Base-by-base conservation (phyloP, 2,329 filamentous ascomycete genomes). In the Rhynchosporium secalis region DNA sequence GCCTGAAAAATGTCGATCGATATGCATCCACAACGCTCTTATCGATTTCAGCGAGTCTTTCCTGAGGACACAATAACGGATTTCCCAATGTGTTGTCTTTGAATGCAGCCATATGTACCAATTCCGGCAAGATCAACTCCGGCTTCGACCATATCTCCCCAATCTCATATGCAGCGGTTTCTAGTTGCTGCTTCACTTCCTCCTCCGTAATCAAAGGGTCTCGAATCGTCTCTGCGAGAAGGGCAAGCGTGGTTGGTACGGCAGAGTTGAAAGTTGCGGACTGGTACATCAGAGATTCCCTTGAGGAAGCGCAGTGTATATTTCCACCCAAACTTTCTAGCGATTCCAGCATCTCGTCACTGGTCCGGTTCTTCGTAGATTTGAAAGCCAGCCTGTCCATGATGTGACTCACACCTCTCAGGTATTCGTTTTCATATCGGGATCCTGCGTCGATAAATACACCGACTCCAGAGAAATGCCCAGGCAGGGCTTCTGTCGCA, bases 261-360 rank as follows among this genome's bases (percentile, higher is more conserved):
- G 92, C 89, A 31, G 88, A 89, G 80, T 99, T 99, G 84, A 99
- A 99, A 36, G 93, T 97, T 31, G 95, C 95, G 1, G 92, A 91
- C 77, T 99, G 95, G 80, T 99, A 99, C 95, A 99, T 99, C 78
- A 99, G 85, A 61, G 92, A 92, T 78, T 99, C 95, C 68, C 95
- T 84, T 1, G 92, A 96, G 1, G 93, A 97, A 10, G 94, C 93
- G 78, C 95, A 99, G 78, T 98, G 93, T 63, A 99, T 94, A 75
- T 97, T 97, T 38, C 95, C 95, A 41, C 95, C 95, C 3, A 99
- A 81, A 0, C 87, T 88, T 77, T 98, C 95, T 40, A 97, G 83
- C 40, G 87, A 82, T 76, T 96, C 92, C 26, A 96, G 80, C 87
- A 98, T 95, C 69, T 92, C 82, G 76, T 97, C 93, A 61, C 87